These are phyloP conservation scores for Boletus eberwhitei DNA, from an alignment of 768 basidiomycete genomes.

Conservation along the genomic window DNA sequence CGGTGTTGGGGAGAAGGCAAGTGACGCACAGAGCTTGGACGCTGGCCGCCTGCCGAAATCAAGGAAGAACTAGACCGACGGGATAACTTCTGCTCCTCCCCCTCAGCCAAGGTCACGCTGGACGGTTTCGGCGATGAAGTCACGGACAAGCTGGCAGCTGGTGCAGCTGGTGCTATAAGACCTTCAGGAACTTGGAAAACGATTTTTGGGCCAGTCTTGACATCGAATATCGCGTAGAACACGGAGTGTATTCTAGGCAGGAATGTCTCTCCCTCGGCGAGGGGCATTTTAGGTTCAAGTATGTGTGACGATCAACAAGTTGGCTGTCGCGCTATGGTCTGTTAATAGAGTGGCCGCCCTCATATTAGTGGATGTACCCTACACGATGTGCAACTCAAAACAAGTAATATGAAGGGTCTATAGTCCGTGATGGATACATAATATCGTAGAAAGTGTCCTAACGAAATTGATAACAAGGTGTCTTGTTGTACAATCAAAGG, in stretches of 20 bases:
- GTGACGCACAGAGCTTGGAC: slow-evolving; percentile 41
- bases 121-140: slow-evolving; percentile 36
- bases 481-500: background rate
- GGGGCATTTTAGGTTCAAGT: slow-evolving; percentile 32
- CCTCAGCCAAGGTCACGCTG: slow-evolving; percentile 27
- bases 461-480: background rate
- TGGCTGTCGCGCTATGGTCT: background rate
- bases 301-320: background rate
- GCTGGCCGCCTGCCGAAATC: slow-evolving; percentile 44
- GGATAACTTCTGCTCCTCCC: slow-evolving; percentile 39
- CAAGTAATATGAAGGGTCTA: background rate
- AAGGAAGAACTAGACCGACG: slow-evolving; percentile 53
- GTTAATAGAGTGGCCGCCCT: background rate
- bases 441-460: slow-evolving; percentile 6
- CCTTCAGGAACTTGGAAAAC: slow-evolving; percentile 94
- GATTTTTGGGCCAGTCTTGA: slow-evolving; percentile 80
- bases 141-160: slow-evolving; percentile 27
- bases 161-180: slow-evolving; percentile 55
- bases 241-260: slow-evolving; percentile 79
- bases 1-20: slow-evolving; percentile 45
- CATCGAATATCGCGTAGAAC: slow-evolving; percentile 93
- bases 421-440: slow-evolving; percentile 23
- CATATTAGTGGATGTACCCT: background rate
- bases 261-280: slow-evolving; percentile 59
- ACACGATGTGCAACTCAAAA: background rate